These are phyloP conservation scores for Lecanosticta acicola DNA, from an alignment of 2,329 filamentous ascomycete genomes.

Conservation along the genomic window DNA sequence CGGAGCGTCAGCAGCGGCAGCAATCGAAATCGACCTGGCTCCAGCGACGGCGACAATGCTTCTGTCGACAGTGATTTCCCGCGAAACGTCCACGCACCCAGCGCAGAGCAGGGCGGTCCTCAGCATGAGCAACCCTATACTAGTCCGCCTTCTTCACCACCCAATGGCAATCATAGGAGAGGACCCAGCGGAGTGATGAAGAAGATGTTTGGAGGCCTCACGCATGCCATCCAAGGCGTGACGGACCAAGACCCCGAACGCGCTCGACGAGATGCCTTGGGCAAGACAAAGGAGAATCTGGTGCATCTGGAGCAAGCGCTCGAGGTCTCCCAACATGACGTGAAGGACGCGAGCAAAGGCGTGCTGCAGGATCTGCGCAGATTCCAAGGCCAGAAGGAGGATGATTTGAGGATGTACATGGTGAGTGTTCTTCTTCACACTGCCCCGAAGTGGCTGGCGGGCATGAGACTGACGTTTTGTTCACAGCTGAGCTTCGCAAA, in stretches of 20 bases:
- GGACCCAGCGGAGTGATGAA: conserved; percentile 81
- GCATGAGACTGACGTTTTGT: too few species aligned
- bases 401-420: conserved; percentile 91
- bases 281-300: conserved; percentile 88
- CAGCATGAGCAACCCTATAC: conserved; percentile 31
- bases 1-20: conserved; percentile 52
- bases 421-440: conserved; percentile 57
- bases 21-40: conserved; percentile 26
- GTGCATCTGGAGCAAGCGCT: conserved; percentile 84
- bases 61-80: conserved; percentile 97
- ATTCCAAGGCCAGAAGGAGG: conserved; percentile 94
- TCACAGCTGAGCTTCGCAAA: conserved; percentile 80
- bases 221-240: conserved; percentile 91
- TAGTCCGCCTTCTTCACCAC: conserved; percentile 24
- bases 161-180: conserved; percentile 59
- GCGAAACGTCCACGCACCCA: conserved; percentile 63
- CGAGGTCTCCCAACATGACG: conserved; percentile 80
- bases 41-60: conserved; percentile 63
- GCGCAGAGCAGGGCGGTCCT: conserved; percentile 64
- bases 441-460: too few species aligned
- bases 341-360: conserved; percentile 83
- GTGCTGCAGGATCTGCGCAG: conserved; percentile 84
- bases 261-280: conserved; percentile 85
- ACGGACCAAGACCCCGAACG: conserved; percentile 94
- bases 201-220: conserved; percentile 89